Evolutionary conservation across 75 land plant species (phyloP).

Genomic region (Isoetes taiwanensis): DNA sequence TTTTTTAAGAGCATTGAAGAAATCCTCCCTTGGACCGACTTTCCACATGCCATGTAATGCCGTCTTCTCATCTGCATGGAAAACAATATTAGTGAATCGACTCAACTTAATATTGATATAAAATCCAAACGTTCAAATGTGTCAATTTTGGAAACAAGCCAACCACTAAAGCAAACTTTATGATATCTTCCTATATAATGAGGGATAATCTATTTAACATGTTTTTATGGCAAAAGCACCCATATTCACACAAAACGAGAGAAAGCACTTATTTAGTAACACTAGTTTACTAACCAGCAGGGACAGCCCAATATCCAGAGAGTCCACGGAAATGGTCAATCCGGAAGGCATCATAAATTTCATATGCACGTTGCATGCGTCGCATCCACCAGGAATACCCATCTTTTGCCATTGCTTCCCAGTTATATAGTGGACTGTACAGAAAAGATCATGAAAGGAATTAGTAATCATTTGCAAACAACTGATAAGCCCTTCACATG

Average conservation of each 20-base stretch:
- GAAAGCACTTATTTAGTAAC: slow-evolving; percentile 2
- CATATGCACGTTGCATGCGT: slow-evolving; percentile 59
- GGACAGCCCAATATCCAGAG: slow-evolving; percentile 94
- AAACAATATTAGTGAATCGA: not conserved
- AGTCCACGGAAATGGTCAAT: slow-evolving; percentile 95
- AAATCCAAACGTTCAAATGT: not conserved
- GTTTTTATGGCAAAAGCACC: not conserved
- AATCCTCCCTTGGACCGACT: slow-evolving; percentile 75
- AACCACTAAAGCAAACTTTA: not conserved
- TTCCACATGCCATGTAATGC: slow-evolving; percentile 81
- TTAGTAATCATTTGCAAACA: not conserved
- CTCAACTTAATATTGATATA: not conserved
- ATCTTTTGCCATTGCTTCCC: slow-evolving; percentile 80
- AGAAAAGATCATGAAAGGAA: not conserved
- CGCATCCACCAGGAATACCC: slow-evolving; percentile 82
- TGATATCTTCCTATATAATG: not conserved
- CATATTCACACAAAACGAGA: not conserved
- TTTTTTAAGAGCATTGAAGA: slow-evolving; percentile 66
- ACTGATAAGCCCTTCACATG: not conserved
- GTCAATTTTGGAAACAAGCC: not conserved
- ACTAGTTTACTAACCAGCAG: slow-evolving; percentile 42
- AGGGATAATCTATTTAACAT: not conserved
- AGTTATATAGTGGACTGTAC: slow-evolving; percentile 79
- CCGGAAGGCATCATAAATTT: slow-evolving; percentile 88
- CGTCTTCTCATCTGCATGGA: slow-evolving; percentile 42